Percentiles rank a stretch among this genome's conserved stretches.
phyloP scores from a whole-genome alignment of 768 basidiomycete genomes.

The Serendipita vermifera region DNA sequence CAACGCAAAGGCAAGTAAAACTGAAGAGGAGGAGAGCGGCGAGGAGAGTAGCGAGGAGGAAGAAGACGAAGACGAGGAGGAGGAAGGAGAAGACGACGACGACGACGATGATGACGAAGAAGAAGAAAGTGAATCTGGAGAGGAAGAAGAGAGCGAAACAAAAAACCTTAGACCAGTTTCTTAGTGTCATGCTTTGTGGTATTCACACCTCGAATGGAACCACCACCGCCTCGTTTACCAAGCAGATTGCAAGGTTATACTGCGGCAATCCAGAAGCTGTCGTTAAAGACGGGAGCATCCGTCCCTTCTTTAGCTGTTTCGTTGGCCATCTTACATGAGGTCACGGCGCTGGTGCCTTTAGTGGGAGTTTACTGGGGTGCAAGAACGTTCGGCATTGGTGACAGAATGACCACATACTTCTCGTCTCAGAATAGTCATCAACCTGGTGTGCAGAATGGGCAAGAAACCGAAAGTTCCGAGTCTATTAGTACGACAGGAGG shows the following conservation, averaged over 20 bases:
- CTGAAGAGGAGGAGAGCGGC: constrained; percentile 15
- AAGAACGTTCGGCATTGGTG: constrained; percentile 54
- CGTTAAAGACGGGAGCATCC: constrained; percentile 59
- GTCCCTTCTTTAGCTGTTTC: constrained; percentile 64
- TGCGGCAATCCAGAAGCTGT: constrained; percentile 43
- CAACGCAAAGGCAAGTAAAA: constrained; percentile 26
- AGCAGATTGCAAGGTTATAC: constrained; percentile 27
- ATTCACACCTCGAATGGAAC: constrained; percentile 4
- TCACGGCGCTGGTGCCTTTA: constrained; percentile 68
- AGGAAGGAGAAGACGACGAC: constrained; percentile 17
- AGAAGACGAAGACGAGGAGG: constrained; percentile 21
- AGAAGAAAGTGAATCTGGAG: constrained; percentile 23
- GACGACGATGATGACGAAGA: constrained; percentile 22
- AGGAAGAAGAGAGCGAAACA: constrained; percentile 18
- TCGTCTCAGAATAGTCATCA: constrained; percentile 16
- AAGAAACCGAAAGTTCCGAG: constrained; percentile 6
- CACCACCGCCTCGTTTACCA: neutral
- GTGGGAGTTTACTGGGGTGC: constrained; percentile 61
- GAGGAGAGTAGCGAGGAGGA: constrained; percentile 23
- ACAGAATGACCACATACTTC: constrained; percentile 40
- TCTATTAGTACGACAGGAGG: too few relatives aligned
- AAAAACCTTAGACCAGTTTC: too few relatives aligned
- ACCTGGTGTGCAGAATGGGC: constrained; percentile 14
- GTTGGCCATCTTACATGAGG: constrained; percentile 73
- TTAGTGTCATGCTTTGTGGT: too few relatives aligned